Conservation (phyloP, 2,329 filamentous ascomycete genomes). For the Apiospora koreana region DNA sequence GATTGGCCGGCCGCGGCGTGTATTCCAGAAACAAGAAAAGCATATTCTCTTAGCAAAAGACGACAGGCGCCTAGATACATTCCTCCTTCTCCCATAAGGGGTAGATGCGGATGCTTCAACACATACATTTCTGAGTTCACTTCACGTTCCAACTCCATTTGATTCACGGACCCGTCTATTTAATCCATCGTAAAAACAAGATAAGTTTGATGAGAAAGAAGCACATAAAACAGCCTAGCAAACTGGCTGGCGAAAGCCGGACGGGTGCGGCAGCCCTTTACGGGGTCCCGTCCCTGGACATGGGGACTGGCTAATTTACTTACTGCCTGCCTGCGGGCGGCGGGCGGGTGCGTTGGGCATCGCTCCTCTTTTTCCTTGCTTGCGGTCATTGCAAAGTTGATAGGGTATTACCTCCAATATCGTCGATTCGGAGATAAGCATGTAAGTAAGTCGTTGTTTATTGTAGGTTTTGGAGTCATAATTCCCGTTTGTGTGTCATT, state of each 20-base stretch:
- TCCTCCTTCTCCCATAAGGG: no score
- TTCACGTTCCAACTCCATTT: not conserved
- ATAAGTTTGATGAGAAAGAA: slow-evolving; percentile 2
- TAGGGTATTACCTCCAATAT: not conserved
- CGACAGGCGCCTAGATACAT: not conserved
- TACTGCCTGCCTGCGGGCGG: no score
- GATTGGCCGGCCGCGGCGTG: not conserved
- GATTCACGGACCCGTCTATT: not conserved
- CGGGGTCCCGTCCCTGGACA: not conserved
- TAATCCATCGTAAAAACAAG: not conserved
- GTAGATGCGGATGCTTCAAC: no score
- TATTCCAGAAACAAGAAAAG: not conserved
- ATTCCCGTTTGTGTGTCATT: not conserved
- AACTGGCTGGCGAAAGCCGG: not conserved
- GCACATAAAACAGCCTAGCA: slow-evolving; percentile 4
- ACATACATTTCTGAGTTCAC: not conserved
- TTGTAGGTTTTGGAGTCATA: not conserved
- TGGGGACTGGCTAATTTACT: not conserved
- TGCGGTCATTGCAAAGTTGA: not conserved
- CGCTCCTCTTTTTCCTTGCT: not conserved
- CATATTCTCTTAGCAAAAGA: not conserved
- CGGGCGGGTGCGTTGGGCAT: not conserved
- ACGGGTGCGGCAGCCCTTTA: not conserved
- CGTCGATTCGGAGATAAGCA: not conserved
- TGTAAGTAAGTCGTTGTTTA: no score